These are phyloP conservation scores for Aspergillus sp. DNA, from an alignment of 2,329 filamentous ascomycete genomes.

Conservation along the genomic window DNA sequence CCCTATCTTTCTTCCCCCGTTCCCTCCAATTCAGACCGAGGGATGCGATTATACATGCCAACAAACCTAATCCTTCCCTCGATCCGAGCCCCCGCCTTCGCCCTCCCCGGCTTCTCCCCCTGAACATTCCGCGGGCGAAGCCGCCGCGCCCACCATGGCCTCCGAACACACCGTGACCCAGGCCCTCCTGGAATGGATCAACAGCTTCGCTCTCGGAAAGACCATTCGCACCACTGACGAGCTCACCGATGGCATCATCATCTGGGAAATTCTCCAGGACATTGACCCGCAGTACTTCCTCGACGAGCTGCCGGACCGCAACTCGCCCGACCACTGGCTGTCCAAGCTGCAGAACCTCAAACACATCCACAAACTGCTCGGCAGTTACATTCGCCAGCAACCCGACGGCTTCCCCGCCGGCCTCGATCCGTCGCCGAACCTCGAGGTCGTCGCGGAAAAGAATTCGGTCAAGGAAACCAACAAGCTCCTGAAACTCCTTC, in stretches of 20 bases:
- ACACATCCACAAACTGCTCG: slow-evolving; percentile 46
- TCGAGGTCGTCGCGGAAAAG: slow-evolving; percentile 46
- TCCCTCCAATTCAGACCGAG: background rate
- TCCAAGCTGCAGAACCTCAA: slow-evolving; percentile 50
- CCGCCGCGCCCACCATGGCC: slow-evolving; percentile 34
- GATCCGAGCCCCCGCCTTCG: background rate
- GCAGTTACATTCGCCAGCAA: slow-evolving; percentile 45
- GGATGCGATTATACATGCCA: too few relatives aligned
- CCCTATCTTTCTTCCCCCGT: background rate
- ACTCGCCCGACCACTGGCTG: slow-evolving; percentile 45
- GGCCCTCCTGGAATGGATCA: slow-evolving; percentile 48
- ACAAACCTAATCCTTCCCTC: background rate
- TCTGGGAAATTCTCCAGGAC: slow-evolving; percentile 49
- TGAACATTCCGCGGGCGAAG: slow-evolving; percentile 21
- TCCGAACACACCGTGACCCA: slow-evolving; percentile 45
- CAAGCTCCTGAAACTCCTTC: slow-evolving; percentile 61
- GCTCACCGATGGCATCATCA: slow-evolving; percentile 43
- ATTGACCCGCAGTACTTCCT: slow-evolving; percentile 49
- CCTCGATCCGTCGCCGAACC: slow-evolving; percentile 42
- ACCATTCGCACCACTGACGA: slow-evolving; percentile 41
- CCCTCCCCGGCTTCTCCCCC: slow-evolving; percentile 7
- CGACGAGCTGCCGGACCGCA: slow-evolving; percentile 45
- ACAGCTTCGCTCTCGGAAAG: slow-evolving; percentile 44
- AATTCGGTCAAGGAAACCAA: slow-evolving; percentile 42
- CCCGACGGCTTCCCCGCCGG: slow-evolving; percentile 44